phyloP scores from a whole-genome alignment of 2,329 filamentous ascomycete genomes.

The Calonectria ilicicola region DNA sequence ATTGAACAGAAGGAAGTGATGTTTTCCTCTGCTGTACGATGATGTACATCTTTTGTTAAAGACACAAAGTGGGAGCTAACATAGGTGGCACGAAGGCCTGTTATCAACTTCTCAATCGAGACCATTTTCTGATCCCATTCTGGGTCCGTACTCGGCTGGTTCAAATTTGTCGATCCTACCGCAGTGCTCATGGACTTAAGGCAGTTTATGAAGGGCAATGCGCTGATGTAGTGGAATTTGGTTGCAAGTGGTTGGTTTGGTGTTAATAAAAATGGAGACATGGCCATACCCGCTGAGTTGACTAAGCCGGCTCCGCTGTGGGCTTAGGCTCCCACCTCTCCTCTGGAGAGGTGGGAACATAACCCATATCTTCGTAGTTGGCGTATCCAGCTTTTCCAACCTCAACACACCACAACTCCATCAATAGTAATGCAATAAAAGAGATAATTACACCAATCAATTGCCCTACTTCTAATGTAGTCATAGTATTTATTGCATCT shows the following conservation, averaged over 20 bases:
- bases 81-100: not conserved
- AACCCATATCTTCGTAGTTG: no score
- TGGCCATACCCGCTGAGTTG: no score
- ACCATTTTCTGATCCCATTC: not conserved
- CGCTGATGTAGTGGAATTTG: not conserved
- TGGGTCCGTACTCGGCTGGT: no score
- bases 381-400: no score
- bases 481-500: no score
- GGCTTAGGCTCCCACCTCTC: no score
- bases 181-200: not conserved
- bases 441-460: no score
- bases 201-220: not conserved
- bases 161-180: not conserved
- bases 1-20: not conserved
- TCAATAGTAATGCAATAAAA: no score
- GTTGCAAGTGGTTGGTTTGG: not conserved
- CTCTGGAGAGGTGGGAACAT: no score
- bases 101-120: not conserved
- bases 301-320: no score
- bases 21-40: not conserved
- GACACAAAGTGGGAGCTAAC: not conserved
- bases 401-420: no score
- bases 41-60: not conserved
- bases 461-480: no score
- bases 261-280: not conserved